Evolutionary conservation across 257 asterid genomes (phyloP), one percentile per base, ranked within the genome.

Genomic region (Cynanchum wilfordii): DNA sequence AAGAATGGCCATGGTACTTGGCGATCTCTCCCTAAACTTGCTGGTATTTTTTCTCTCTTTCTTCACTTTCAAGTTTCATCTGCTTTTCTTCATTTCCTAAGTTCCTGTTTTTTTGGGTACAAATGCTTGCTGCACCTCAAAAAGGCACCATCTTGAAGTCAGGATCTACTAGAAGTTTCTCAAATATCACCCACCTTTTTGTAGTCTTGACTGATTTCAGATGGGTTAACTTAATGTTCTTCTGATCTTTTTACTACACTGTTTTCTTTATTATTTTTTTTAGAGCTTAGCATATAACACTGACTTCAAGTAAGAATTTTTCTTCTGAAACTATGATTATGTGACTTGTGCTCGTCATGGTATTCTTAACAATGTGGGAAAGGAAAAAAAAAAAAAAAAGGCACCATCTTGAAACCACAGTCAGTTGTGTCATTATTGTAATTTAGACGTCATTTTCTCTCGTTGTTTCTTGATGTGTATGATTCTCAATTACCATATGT

Each of bases 21-120:
- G 97, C 68, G 90, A 25, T 80, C 86, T 62, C 91, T 91, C 76
- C 97, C 97, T 64, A 81, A 82, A 72, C 86, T 74, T 50, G 90
- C 97, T 57, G 97, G 86, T 82, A 60, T 36, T 87, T 12, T 47
- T 47, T 56, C 25, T 75, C 55, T 72, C 36, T 52, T 0, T 63
- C 77, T 50, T 68, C n/a, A 10, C 4, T 30, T 68, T 38, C 49
- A 27, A 10, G 2, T 30, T 68, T 38, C 49, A 27, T 70, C 66
- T 44, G 16, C 11, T n/a, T n/a, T n/a, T n/a, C n/a, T n/a, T n/a
- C n/a, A n/a, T n/a, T n/a, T n/a, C n/a, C n/a, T n/a, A n/a, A n/a
- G n/a, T n/a, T n/a, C n/a, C n/a, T n/a, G n/a, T n/a, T n/a, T n/a
- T n/a, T n/a, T n/a, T n/a, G n/a, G n/a, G n/a, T 27, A 52, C 12